Conservation (phyloP, 225 moss, liverwort and hornwort genomes). For the Asterella californica region DNA sequence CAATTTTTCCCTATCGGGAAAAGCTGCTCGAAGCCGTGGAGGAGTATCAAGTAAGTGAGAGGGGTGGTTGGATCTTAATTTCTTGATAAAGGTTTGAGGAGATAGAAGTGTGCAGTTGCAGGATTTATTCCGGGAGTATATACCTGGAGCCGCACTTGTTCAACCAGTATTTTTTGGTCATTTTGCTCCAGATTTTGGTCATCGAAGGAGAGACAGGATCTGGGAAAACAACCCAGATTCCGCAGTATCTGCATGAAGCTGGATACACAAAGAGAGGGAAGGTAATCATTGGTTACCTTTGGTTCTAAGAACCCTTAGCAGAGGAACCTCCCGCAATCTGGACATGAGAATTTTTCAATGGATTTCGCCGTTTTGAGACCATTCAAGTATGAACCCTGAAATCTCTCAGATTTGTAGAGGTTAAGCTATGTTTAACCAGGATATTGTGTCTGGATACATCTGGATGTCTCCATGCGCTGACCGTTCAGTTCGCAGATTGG, state of each 20-base stretch:
- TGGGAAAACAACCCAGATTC: conserved; percentile 99
- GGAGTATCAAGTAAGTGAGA: conserved; percentile 30
- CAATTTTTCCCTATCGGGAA: conserved; percentile 43
- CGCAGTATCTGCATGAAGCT: conserved; percentile 95
- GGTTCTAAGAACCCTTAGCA: not conserved
- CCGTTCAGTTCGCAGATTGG: conserved; percentile 48
- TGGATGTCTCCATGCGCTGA: not conserved
- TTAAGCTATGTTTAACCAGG: not conserved
- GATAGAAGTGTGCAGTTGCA: not conserved
- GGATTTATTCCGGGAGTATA: not conserved
- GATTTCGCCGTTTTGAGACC: not conserved
- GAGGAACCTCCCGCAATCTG: not conserved
- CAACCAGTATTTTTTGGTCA: not conserved
- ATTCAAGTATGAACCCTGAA: not conserved
- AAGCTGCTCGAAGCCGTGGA: conserved; percentile 42
- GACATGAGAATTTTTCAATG: not conserved
- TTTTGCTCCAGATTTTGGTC: conserved; percentile 56
- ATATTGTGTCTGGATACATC: not conserved
- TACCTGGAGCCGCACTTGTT: not conserved
- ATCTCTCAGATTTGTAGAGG: not conserved
- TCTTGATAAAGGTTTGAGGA: not conserved
- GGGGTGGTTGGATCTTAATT: not conserved
- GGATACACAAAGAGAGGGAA: conserved; percentile 88
- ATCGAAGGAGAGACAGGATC: conserved; percentile 99
- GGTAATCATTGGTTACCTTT: not conserved